Evolutionary conservation across 2,329 filamentous ascomycete genomes (phyloP), one percentile per base, ranked within the genome.

Genomic region (Apiospora hydei): DNA sequence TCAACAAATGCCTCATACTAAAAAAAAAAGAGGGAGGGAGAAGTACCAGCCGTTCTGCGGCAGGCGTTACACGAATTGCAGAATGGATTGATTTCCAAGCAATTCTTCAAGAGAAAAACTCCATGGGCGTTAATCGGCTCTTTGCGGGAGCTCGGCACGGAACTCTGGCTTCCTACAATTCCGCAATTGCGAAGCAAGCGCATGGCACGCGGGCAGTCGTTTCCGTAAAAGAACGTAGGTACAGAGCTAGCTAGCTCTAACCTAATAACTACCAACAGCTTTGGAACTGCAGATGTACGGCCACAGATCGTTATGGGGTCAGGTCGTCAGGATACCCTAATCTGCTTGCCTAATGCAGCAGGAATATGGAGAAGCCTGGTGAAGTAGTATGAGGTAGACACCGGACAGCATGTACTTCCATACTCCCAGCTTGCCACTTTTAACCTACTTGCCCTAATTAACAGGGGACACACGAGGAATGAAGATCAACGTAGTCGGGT

Each of bases 1-100:
- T 64, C 57, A 64, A 64, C 57, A 64, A 64, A 64, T 64, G 57
- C 57, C 57, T 64, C 57, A 64, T 64, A 64, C 57, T 41, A 64
- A 41, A 64, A 38, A 38, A 10, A 18, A 41, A 18, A 10, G 10
- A 43, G 41, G 2, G 8, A 43, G 10, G 10, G 8, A 64, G 18
- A 18, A 30, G 10, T 26, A n/a, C n/a, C 49, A 26, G 51, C 57
- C 18, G 13, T 64, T 8, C 30, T 41, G 41, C 34, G 10, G 10
- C 13, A n/a, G 18, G 41, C 34, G 57, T 41, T 64, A n/a, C 53
- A 61, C 53, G 30, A 16, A 61, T 38, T 61, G 53, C 34, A 61
- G 18, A 38, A 16, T 26, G 26, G 26, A 61, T 61, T 61, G 26
- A 61, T 61, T 61, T 38, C 53, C 26, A 57, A 57, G 30, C 49